Percentiles rank a stretch among this genome's conserved stretches.
Evolutionary conservation across 2,329 filamentous ascomycete genomes (phyloP).

Genomic region (Amauroascus verrucosus): DNA sequence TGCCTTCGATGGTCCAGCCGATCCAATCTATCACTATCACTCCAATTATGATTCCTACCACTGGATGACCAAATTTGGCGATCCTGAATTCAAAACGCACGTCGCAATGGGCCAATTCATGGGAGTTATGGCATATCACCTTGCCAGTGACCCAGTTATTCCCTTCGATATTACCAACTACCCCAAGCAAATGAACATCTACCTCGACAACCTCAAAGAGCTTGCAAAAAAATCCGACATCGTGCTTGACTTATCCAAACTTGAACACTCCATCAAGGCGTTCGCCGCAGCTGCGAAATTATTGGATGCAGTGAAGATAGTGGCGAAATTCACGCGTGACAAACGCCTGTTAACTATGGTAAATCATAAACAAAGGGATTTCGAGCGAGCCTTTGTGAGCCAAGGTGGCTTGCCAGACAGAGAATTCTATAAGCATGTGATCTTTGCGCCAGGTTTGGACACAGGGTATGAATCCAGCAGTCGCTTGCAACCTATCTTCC

Average conservation of each 20-base stretch:
- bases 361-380: conserved; percentile 40
- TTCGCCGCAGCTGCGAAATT: conserved; percentile 22
- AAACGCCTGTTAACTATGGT: conserved; percentile 21
- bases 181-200: conserved; percentile 28
- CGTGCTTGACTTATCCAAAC: conserved; percentile 15
- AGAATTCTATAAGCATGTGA: conserved; percentile 39
- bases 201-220: conserved; percentile 27
- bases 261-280: conserved; percentile 29
- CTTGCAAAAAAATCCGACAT: conserved; percentile 20
- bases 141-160: conserved; percentile 31
- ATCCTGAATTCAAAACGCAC: conserved; percentile 43
- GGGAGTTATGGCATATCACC: conserved; percentile 35
- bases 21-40: conserved; percentile 41
- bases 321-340: conserved; percentile 9
- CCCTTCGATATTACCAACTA: conserved; percentile 34
- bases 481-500: background rate
- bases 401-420: conserved; percentile 39
- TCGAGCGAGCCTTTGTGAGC: conserved; percentile 37
- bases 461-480: conserved; percentile 19
- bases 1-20: conserved; percentile 27
- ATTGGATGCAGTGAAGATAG: conserved; percentile 16
- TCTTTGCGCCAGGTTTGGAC: conserved; percentile 39
- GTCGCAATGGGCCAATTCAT: conserved; percentile 42
- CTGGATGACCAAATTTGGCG: conserved; percentile 45
- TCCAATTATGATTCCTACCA: conserved; percentile 41